These are phyloP conservation scores for Phytophthora brassicae DNA, from an alignment of 352 stramenopile genomes.

Conservation along the genomic window DNA sequence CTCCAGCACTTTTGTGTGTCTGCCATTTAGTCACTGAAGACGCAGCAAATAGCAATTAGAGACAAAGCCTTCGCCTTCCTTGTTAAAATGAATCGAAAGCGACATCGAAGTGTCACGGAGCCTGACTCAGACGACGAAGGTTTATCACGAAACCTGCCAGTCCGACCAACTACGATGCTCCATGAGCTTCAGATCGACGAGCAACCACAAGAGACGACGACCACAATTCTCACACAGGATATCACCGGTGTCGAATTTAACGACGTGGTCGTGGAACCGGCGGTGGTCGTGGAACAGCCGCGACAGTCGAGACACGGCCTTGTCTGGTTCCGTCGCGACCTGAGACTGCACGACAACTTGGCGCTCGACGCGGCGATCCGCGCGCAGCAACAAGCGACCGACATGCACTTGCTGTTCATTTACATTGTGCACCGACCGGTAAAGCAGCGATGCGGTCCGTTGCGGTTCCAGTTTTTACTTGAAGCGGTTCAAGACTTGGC, in stretches of 20 bases:
- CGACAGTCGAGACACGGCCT: slow-evolving; percentile 39
- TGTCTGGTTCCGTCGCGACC: slow-evolving; percentile 94
- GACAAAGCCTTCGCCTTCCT: no score
- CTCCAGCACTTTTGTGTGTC: no score
- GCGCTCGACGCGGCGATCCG: slow-evolving; percentile 75
- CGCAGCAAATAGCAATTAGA: no score
- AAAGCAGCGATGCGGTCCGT: slow-evolving; percentile 63
- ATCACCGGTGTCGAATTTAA: background rate
- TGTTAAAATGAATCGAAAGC: slow-evolving; percentile 27
- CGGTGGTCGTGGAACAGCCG: background rate
- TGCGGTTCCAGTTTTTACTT: slow-evolving; percentile 91
- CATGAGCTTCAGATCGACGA: background rate
- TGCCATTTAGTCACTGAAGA: no score
- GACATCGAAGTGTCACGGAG: slow-evolving; percentile 5
- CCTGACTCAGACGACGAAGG: background rate
- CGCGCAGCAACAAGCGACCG: slow-evolving; percentile 12
- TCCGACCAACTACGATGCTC: background rate
- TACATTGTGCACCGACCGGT: slow-evolving; percentile 87
- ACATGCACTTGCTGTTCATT: slow-evolving; percentile 59
- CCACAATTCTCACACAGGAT: background rate
- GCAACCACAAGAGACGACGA: background rate
- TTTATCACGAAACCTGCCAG: background rate
- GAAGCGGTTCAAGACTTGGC: slow-evolving; percentile 88
- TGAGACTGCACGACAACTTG: slow-evolving; percentile 96
- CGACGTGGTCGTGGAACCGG: background rate